A percentile compares a stretch with the other conserved stretches of the same genome.
Conservation (phyloP, 805 yeast species). For the Cyberlindnera nakhonratchasimensis region DNA sequence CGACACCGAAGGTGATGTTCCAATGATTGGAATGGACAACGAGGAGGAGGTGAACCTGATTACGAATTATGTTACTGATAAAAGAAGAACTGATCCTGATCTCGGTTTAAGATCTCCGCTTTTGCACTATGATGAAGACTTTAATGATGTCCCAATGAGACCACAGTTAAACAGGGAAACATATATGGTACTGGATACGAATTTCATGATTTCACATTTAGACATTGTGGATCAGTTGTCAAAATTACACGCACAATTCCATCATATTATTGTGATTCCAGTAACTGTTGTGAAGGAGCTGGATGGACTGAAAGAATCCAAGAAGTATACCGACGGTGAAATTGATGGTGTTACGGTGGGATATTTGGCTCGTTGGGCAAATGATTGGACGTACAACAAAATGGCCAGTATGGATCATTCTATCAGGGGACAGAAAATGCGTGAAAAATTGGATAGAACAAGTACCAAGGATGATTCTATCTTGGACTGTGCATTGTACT, state of each 20-base stretch:
- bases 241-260: conserved; percentile 36
- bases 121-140: conserved; percentile 1
- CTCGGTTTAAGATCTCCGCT: background rate
- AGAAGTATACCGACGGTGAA: conserved; percentile 11
- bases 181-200: conserved; percentile 73
- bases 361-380: conserved; percentile 64
- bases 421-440: conserved; percentile 61
- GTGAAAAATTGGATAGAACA: conserved; percentile 46
- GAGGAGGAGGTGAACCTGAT: conserved; percentile 41
- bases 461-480: conserved; percentile 74
- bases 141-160: conserved; percentile 10
- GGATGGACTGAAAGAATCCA: conserved; percentile 71
- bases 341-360: conserved; percentile 41
- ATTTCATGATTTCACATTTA: conserved; percentile 71
- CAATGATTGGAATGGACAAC: conserved; percentile 48
- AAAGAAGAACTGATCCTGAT: conserved; percentile 13
- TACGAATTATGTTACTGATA: conserved; percentile 37
- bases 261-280: conserved; percentile 63
- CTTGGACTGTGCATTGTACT: conserved; percentile 76
- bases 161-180: conserved; percentile 25
- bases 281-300: conserved; percentile 66
- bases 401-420: conserved; percentile 50
- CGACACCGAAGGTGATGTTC: conserved; percentile 37
- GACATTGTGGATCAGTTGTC: conserved; percentile 52
- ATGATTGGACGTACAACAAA: conserved; percentile 66